phyloP scores from a whole-genome alignment of 1,139 yeast genomes.

The Taphrina flavorubra region DNA sequence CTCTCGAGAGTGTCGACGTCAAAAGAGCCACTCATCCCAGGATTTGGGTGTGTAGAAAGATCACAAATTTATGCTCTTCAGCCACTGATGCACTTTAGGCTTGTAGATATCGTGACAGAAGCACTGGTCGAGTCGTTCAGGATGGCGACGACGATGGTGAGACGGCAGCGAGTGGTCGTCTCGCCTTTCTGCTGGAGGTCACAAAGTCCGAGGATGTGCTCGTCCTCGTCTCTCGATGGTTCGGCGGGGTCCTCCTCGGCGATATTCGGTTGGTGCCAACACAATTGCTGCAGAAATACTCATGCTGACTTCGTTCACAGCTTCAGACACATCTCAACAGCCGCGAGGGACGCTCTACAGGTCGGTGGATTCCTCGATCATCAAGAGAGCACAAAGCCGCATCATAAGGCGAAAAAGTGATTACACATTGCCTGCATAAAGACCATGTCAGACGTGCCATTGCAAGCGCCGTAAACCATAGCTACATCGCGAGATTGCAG shows the following conservation, averaged over 20 bases:
- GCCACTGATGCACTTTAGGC: conserved; percentile 52
- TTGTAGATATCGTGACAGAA: conserved; percentile 23
- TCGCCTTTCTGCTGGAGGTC: conserved; percentile 53
- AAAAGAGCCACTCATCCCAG: conserved; percentile 65
- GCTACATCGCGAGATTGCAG: too few species aligned
- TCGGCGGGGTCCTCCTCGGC: conserved; percentile 88
- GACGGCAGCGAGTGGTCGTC: conserved; percentile 79
- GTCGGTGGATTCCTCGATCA: conserved; percentile 60
- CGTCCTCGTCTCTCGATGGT: conserved; percentile 91
- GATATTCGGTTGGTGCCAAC: conserved; percentile 63
- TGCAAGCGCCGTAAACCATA: too few species aligned
- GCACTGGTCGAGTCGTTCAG: conserved; percentile 56
- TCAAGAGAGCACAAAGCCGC: conserved; percentile 45
- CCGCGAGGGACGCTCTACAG: conserved; percentile 82
- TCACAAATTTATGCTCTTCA: conserved; percentile 46
- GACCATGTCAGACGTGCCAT: too few species aligned
- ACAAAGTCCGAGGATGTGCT: conserved; percentile 81
- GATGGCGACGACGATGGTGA: conserved; percentile 98
- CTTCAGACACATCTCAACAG: conserved; percentile 87
- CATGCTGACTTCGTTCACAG: neutral
- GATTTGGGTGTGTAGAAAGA: conserved; percentile 87
- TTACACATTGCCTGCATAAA: neutral
- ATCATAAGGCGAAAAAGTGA: conserved; percentile 44
- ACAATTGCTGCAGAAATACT: neutral
- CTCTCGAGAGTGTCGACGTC: conserved; percentile 59